Conservation (phyloP, 768 basidiomycete genomes). For the Mycena galericulata region DNA sequence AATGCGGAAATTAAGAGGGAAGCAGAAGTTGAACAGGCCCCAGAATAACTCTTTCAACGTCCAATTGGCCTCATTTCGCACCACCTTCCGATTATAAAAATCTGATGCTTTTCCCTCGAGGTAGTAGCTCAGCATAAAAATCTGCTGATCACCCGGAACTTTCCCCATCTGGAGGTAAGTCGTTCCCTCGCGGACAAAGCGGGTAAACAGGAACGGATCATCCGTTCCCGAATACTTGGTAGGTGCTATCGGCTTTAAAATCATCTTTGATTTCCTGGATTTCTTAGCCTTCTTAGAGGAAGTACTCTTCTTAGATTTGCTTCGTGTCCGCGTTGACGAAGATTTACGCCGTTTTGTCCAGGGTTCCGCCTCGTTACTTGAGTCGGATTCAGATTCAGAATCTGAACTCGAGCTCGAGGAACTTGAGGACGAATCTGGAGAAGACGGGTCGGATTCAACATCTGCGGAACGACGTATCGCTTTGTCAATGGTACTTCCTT, state of each 20-base stretch:
- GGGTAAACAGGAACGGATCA: background rate
- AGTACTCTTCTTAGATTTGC: background rate
- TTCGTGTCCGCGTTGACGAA: background rate
- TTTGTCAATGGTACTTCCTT: background rate
- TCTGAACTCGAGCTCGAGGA: background rate
- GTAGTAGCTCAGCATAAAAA: background rate
- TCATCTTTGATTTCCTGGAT: background rate
- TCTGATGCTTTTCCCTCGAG: background rate
- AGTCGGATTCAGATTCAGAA: background rate
- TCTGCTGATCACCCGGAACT: background rate
- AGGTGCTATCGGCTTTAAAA: slow-evolving; percentile 1
- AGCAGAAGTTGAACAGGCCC: background rate
- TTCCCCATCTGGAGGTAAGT: background rate
- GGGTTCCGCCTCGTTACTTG: background rate
- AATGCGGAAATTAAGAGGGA: background rate
- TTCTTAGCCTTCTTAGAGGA: background rate
- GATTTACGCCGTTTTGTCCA: background rate
- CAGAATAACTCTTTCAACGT: background rate
- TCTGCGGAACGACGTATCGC: background rate
- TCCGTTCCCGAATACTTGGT: background rate
- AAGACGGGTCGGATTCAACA: background rate
- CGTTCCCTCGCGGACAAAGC: slow-evolving; percentile 3
- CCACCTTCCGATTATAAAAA: background rate
- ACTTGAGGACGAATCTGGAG: background rate
- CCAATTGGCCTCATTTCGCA: background rate